Evolutionary conservation across 2,329 filamentous ascomycete species (phyloP), one percentile per base, ranked within the genome.

Genomic region (Xylariales sp.): DNA sequence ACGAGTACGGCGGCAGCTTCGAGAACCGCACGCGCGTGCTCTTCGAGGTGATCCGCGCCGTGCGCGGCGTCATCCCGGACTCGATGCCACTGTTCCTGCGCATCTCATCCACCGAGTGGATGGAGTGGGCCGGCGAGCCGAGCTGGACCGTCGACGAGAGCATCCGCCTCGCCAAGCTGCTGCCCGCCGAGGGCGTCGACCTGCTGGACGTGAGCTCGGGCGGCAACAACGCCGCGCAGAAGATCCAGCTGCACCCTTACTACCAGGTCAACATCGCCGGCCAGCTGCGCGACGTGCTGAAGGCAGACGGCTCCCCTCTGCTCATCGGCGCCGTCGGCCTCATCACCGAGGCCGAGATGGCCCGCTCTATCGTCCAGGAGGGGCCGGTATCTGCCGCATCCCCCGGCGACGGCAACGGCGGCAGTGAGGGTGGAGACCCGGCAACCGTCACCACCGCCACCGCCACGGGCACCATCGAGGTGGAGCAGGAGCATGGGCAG

Each of bases 171-270:
- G 85, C 87, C 12, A 73, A 76, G 55, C 66, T 83, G 8, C 74
- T 96, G 1, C 84, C 86, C 0, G 76, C 74, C 1, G 68, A 73
- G 11, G 90, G 90, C 20, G 74, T 95, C 29, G 90, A 96, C 57
- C 67, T 95, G 13, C 71, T 95, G 20, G 90, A 96, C 57, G 78
- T 95, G 40, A 88, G 82, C 50, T 82, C 81, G 1, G 88, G 81
- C 23, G 90, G 86, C 27, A 85, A 86, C 56, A 75, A 80, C 55
- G 60, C 68, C 24, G 57, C 62, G 30, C 81, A 85, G 55, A 67
- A 79, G 55, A 77, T 88, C 46, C 61, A 75, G 15, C 52, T 71
- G 11, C 73, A 76, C 30, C 78, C 81, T 2, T 77, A 73, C 27
- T 91, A 86, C 69, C 89, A 95, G 66, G 74, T 81, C 16, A 78